Evolutionary conservation across 306 rosid species (phyloP).

Genomic region (Dicorynia guianensis): DNA sequence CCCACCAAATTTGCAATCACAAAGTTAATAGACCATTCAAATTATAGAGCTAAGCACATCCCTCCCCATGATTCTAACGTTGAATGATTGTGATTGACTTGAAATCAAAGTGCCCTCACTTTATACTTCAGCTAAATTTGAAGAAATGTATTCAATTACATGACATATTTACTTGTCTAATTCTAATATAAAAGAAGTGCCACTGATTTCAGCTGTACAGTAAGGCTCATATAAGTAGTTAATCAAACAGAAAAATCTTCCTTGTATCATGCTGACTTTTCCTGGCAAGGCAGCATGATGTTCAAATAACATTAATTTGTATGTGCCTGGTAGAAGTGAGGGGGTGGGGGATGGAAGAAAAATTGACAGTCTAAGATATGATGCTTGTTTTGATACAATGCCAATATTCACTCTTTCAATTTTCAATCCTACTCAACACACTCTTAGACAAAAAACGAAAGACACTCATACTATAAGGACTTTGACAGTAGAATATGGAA

Average conservation of each 20-base stretch:
- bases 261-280: not conserved
- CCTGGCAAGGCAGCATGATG: not conserved
- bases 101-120: constrained; percentile 6
- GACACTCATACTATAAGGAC: not conserved
- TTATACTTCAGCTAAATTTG: not conserved
- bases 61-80: constrained; percentile 22
- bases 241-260: not conserved
- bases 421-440: too few relatives aligned
- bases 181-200: not conserved
- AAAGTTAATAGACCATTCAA: constrained; percentile 39
- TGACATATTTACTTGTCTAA: not conserved
- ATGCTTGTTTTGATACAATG: too few relatives aligned
- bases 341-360: too few relatives aligned
- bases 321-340: too few relatives aligned
- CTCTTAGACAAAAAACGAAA: too few relatives aligned
- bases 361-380: too few relatives aligned
- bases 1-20: constrained; percentile 34
- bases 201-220: constrained; percentile 9
- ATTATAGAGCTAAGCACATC: constrained; percentile 11
- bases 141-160: not conserved
- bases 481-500: not conserved
- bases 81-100: constrained; percentile 10
- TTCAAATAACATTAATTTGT: not conserved
- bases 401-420: too few relatives aligned
- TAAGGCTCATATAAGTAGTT: not conserved